phyloP scores from a whole-genome alignment of 129 eudicot genomes.

The Calendula officinalis region DNA sequence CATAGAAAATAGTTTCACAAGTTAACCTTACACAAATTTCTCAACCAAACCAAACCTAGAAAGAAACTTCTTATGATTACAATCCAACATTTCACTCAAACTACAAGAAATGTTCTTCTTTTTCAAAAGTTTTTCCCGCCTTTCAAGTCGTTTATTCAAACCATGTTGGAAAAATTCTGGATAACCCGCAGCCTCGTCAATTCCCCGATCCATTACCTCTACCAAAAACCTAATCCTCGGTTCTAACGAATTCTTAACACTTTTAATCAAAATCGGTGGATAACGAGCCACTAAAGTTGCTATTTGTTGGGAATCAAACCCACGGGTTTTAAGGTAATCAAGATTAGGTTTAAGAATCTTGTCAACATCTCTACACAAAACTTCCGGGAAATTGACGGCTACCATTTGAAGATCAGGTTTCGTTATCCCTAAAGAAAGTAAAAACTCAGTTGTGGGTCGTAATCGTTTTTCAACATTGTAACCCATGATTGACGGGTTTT shows the following conservation, averaged over 20 bases:
- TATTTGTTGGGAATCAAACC: constrained; percentile 62
- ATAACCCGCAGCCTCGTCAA: constrained; percentile 71
- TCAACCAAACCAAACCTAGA: constrained; percentile 60
- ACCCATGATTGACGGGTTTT: constrained; percentile 84
- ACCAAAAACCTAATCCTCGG: constrained; percentile 84
- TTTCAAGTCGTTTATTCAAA: constrained; percentile 77
- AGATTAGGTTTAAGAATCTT: constrained; percentile 66
- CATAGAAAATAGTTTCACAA: not conserved
- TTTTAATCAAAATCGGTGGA: constrained; percentile 85
- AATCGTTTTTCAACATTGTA: constrained; percentile 82
- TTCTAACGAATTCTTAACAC: constrained; percentile 74
- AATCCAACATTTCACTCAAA: constrained; percentile 91
- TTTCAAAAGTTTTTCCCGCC: constrained; percentile 71
- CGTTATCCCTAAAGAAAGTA: constrained; percentile 64
- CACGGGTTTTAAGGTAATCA: constrained; percentile 53
- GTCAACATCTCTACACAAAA: constrained; percentile 81
- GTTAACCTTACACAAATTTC: constrained; percentile 40
- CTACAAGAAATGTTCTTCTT: constrained; percentile 59
- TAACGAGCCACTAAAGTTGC: constrained; percentile 73
- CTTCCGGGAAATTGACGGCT: constrained; percentile 73
- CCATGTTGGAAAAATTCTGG: constrained; percentile 84
- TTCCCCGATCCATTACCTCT: constrained; percentile 72
- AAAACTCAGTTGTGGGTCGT: constrained; percentile 75
- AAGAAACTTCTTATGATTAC: constrained; percentile 76
- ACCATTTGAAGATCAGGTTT: constrained; percentile 64